Percentiles rank a stretch among this genome's conserved stretches.
phyloP scores from a whole-genome alignment of 305 asterid species.

The Vinca major region DNA sequence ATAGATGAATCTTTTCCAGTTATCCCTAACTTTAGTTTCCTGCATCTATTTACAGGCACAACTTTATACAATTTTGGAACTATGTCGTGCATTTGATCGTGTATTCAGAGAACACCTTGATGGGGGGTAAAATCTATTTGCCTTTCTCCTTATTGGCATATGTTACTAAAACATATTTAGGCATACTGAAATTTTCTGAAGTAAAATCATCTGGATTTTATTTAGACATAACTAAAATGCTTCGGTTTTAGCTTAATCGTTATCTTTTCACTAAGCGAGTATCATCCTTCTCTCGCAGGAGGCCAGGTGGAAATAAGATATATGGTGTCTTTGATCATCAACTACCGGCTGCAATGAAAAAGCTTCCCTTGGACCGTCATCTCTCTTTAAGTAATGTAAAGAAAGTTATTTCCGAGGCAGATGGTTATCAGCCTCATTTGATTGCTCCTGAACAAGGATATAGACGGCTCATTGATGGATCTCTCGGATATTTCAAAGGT shows the following conservation, averaged over 20 bases:
- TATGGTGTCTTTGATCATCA: constrained; percentile 94
- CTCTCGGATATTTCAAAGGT: constrained; percentile 90
- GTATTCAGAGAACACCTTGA: constrained; percentile 81
- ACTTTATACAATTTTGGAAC: constrained; percentile 84
- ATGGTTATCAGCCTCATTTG: constrained; percentile 96
- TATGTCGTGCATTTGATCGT: constrained; percentile 96
- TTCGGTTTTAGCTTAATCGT: background rate
- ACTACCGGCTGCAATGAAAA: constrained; percentile 84
- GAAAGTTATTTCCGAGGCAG: constrained; percentile 88
- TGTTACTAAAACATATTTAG: too few species aligned
- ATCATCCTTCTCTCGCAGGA: constrained; percentile 42
- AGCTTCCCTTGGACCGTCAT: constrained; percentile 94
- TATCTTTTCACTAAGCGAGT: too few species aligned
- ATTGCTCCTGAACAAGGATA: constrained; percentile 99
- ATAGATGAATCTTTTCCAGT: constrained; percentile 2
- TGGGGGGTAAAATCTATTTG: constrained; percentile 64
- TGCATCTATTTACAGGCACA: constrained; percentile 62
- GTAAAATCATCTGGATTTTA: background rate
- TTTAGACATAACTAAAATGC: background rate
- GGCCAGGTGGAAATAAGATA: constrained; percentile 92
- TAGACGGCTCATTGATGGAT: constrained; percentile 91
- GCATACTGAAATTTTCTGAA: too few species aligned
- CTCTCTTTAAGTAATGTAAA: constrained; percentile 76
- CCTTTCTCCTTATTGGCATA: background rate
- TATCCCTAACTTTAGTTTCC: constrained; percentile 12